These are phyloP conservation scores for Dillenia turbinata DNA, from an alignment of 164 flowering plant genomes.

Conservation along the genomic window DNA sequence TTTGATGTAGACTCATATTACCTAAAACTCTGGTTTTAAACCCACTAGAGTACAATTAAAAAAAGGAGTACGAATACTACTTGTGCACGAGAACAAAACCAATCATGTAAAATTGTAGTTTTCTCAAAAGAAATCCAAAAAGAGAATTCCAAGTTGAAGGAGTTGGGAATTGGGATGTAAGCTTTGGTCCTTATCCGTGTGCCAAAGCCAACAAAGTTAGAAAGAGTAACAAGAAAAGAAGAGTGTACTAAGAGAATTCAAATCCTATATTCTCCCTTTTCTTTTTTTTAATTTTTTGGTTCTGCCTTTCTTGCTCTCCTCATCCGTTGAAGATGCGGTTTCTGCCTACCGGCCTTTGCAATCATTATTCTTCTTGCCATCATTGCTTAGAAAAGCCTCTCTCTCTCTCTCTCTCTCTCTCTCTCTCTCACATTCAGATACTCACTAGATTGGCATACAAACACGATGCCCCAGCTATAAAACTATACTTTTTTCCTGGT, in stretches of 20 bases:
- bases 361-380: constrained; percentile 44
- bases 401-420: constrained; percentile 3
- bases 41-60: too few species aligned
- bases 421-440: constrained; percentile 7
- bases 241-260: too few species aligned
- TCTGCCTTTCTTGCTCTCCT: constrained; percentile 9
- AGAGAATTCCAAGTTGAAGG: too few species aligned
- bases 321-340: constrained; percentile 2
- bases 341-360: constrained; percentile 25
- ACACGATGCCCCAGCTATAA: constrained; percentile 6
- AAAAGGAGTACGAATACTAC: too few species aligned
- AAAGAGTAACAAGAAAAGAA: too few species aligned
- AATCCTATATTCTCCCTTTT: too few species aligned
- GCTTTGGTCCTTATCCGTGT: constrained; percentile 6
- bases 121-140: too few species aligned
- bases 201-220: neutral
- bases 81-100: too few species aligned
- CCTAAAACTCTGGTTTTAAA: too few species aligned
- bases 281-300: too few species aligned
- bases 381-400: constrained; percentile 29
- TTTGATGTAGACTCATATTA: too few species aligned
- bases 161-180: neutral
- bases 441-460: constrained; percentile 7
- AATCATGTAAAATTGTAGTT: too few species aligned
- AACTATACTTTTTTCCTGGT: constrained; percentile 7